phyloP scores from a whole-genome alignment of 2,329 filamentous ascomycete species.

The Chaetothyriales sp. region DNA sequence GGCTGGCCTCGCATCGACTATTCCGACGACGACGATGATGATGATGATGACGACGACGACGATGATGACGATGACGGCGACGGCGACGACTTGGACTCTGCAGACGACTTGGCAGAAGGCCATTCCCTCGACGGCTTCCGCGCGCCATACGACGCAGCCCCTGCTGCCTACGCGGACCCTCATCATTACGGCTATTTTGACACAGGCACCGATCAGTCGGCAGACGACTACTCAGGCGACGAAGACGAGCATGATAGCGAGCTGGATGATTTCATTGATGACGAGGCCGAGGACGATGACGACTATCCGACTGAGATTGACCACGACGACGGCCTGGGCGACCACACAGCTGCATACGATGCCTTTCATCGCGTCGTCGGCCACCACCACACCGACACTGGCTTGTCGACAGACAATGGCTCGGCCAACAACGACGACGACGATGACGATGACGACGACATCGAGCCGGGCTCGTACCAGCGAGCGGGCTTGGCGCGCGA shows the following conservation, averaged over 20 bases:
- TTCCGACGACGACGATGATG: conserved; percentile 8
- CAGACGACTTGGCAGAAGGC: background rate
- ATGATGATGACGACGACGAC: conserved; percentile 8
- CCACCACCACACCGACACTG: background rate
- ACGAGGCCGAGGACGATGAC: conserved; percentile 8
- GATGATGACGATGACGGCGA: conserved; percentile 1
- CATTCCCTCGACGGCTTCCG: background rate
- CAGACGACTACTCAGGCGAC: conserved; percentile 4
- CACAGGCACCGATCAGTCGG: conserved; percentile 9
- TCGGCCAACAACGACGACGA: background rate
- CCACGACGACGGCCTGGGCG: background rate
- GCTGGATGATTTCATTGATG: conserved; percentile 14
- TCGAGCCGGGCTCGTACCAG: background rate
- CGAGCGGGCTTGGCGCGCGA: background rate
- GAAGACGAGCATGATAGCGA: conserved; percentile 9
- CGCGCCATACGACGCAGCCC: background rate
- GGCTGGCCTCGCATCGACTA: conserved; percentile 24
- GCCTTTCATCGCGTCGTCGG: background rate
- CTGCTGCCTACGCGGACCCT: background rate
- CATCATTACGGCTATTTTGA: background rate
- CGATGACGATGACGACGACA: too few relatives aligned
- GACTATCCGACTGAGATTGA: background rate
- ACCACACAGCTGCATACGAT: background rate
- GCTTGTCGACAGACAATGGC: background rate
- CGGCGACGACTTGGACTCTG: background rate